These are phyloP conservation scores for Malassezia yamatoensis DNA, from an alignment of 1,284 basidiomycete species.

Conservation along the genomic window DNA sequence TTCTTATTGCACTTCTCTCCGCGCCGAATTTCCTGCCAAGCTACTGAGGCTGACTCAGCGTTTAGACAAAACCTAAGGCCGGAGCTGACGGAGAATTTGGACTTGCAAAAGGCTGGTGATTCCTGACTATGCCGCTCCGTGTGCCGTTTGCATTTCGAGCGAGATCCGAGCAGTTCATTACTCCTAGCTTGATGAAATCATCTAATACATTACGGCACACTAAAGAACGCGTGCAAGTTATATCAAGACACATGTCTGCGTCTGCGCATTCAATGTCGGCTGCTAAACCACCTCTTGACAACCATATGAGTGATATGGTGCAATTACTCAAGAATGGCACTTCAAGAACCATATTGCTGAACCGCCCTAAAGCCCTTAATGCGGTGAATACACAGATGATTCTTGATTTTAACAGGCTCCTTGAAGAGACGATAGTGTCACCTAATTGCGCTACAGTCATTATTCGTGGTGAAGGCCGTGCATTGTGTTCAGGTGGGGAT, in stretches of 20 bases:
- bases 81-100: not conserved
- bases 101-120: not conserved
- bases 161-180: not conserved
- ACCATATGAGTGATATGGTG: conserved; percentile 21
- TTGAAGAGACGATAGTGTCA: conserved; percentile 51
- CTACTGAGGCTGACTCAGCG: conserved; percentile 1
- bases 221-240: not conserved
- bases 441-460: conserved; percentile 30
- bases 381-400: conserved; percentile 79
- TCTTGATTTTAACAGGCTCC: conserved; percentile 59
- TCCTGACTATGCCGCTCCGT: not conserved
- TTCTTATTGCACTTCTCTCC: not conserved
- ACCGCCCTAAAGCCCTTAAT: conserved; percentile 75
- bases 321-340: conserved; percentile 27
- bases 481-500: conserved; percentile 92
- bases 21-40: not conserved
- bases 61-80: not conserved
- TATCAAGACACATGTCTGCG: conserved; percentile 1
- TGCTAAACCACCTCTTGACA: not conserved
- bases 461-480: conserved; percentile 57
- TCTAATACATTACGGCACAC: not conserved
- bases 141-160: not conserved
- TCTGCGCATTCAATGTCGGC: not conserved
- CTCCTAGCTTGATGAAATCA: not conserved
- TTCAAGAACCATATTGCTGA: conserved; percentile 62